Evolutionary conservation across 768 basidiomycete species (phyloP), one percentile per base, ranked within the genome.

Genomic region (Pleurotus djamor): DNA sequence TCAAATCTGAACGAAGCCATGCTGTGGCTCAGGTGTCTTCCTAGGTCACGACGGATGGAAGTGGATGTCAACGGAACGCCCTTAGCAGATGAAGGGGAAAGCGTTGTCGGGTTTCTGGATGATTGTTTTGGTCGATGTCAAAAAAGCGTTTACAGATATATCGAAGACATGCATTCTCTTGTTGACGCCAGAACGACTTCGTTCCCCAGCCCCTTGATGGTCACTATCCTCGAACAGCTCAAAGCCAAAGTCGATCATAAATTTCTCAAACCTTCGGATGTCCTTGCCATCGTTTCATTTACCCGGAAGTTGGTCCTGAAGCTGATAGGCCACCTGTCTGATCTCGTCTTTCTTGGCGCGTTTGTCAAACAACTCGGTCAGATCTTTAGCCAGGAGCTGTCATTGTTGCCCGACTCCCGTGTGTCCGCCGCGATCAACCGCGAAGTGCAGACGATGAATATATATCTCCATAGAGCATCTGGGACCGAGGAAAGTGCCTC

Each of bases 141-240:
- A 62, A 93, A 90, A 71, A 89, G 88, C 2, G 92, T 94, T 0
- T 91, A 94, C 69, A 82, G 85, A 33, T 98, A 96, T 67, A 79
- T 96, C 56, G 95, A 97, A 65, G 87, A 87, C 21, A 71, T 87
- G 61, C 69, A 79, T 5, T 66, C 71, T 0, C 67, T 85, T 17
- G 64, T 60, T 54, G 66, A 56, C 5, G 66, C 41, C 38, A 64
- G 6, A 48, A 45, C 43, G 17, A 76, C 78, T 16, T 59, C 63
- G 9, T 72, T 76, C 37, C 83, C 87, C 4, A 93, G 91, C 62
- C 92, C 94, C 0, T 78, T 98, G 12, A 71, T 97, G 3, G 85
- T 90, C 79, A 87, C 92, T 0, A 73, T 93, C 13, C 64, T 94
- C 4, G 95, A 97, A 65, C 92, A 96, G 65, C 71, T 92, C 16